A percentile compares a stretch with the other conserved stretches of the same genome.
phyloP scores from a whole-genome alignment of 148 eudicot genomes.

The Vaccinium darrowii region DNA sequence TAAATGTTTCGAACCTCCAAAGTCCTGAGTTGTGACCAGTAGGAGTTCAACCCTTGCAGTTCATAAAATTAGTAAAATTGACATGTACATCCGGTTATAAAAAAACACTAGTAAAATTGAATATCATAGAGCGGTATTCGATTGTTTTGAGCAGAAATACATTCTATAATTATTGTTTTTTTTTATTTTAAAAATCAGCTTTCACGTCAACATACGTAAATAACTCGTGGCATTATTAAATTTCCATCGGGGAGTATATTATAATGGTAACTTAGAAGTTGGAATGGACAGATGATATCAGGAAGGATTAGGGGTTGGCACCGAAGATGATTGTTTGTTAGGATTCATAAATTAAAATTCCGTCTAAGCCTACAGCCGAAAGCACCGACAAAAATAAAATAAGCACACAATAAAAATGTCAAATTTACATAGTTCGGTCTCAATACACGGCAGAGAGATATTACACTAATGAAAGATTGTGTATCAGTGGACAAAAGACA shows the following conservation, averaged over 20 bases:
- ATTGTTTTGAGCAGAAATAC: background rate
- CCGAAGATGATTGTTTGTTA: background rate
- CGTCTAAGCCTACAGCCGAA: background rate
- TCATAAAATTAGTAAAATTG: too few species aligned
- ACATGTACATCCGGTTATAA: too few species aligned
- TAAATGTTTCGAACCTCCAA: too few species aligned
- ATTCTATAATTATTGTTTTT: background rate
- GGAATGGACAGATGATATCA: conserved; percentile 1
- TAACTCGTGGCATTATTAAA: background rate
- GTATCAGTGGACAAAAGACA: too few species aligned
- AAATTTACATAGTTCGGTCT: background rate
- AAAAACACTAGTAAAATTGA: too few species aligned
- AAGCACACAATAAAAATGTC: background rate
- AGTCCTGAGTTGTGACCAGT: too few species aligned
- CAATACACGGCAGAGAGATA: background rate
- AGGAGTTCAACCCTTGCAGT: too few species aligned
- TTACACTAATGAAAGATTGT: too few species aligned
- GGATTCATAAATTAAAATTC: background rate
- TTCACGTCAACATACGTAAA: background rate
- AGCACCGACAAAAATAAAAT: too few species aligned
- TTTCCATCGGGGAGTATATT: background rate
- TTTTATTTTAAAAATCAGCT: too few species aligned
- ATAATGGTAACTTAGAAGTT: background rate
- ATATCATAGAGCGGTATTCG: too few species aligned
- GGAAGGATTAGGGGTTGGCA: background rate